Conservation (phyloP, 257 asterid genomes). For the Forsythia viridissima region DNA sequence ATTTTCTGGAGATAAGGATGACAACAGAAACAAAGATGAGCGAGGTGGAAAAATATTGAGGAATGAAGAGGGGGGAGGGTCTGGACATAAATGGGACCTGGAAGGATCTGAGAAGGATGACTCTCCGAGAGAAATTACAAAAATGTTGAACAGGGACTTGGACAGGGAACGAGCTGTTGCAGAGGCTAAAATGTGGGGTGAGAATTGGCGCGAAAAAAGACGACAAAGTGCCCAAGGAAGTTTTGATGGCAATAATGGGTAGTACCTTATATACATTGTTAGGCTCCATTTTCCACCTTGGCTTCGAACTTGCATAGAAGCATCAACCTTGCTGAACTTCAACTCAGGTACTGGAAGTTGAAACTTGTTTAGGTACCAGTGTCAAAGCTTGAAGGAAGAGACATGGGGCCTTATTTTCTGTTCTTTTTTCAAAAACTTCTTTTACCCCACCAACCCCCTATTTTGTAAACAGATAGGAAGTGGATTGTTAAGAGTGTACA, state of each 20-base stretch:
- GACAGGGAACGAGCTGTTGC: constrained; percentile 63
- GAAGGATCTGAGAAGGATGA: constrained; percentile 57
- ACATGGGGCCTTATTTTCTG: background rate
- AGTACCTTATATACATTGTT: background rate
- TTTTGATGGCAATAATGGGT: constrained; percentile 43
- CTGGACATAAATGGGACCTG: constrained; percentile 49
- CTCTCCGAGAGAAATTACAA: constrained; percentile 48
- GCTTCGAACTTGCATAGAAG: background rate
- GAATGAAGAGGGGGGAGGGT: constrained; percentile 51
- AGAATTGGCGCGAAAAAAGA: constrained; percentile 52
- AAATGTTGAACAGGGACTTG: constrained; percentile 47
- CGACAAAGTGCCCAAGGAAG: constrained; percentile 43
- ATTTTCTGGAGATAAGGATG: constrained; percentile 33
- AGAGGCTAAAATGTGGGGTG: constrained; percentile 70
- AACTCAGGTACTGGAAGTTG: background rate
- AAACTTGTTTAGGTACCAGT: background rate
- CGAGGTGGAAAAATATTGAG: constrained; percentile 34
- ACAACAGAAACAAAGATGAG: constrained; percentile 41
- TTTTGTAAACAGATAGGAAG: constrained; percentile 1
- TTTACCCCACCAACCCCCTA: background rate
- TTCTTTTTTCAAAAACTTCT: background rate
- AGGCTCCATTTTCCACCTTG: constrained; percentile 20
- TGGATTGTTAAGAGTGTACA: constrained; percentile 20
- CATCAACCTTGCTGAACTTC: background rate
- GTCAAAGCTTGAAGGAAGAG: background rate